A percentile compares a stretch with the other conserved stretches of the same genome.
Evolutionary conservation across 2,329 filamentous ascomycete species (phyloP).

Genomic region (Cordyceps farinosa): DNA sequence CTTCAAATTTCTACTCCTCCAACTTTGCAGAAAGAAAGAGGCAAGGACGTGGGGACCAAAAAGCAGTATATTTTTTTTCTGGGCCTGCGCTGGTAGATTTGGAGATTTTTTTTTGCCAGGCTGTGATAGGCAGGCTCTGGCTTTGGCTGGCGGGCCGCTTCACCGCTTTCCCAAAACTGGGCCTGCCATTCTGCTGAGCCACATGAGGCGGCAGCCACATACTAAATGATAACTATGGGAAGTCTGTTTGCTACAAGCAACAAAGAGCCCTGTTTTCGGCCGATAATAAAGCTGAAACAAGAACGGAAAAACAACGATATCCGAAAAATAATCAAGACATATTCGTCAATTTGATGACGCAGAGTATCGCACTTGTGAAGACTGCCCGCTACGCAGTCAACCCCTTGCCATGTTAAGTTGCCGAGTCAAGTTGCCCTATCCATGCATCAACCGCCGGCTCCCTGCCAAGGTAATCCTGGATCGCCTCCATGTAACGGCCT

Average conservation of each 20-base stretch:
- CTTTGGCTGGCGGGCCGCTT: constrained; percentile 13
- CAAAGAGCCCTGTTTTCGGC: no score
- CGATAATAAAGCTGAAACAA: no score
- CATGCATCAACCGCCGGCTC: neutral
- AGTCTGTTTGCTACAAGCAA: no score
- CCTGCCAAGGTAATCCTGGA: neutral
- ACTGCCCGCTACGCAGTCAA: no score
- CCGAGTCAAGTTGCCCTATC: neutral
- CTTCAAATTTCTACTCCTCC: neutral
- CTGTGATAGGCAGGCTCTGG: constrained; percentile 18
- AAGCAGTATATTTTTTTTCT: constrained; percentile 18
- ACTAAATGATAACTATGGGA: no score
- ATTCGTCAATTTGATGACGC: no score
- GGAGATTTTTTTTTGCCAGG: constrained; percentile 24
- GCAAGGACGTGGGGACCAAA: constrained; percentile 5
- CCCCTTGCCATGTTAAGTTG: no score
- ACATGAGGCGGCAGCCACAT: constrained; percentile 8
- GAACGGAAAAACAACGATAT: no score
- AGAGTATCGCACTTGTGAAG: no score
- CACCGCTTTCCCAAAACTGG: constrained; percentile 25
- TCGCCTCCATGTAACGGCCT: neutral
- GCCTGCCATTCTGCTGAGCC: neutral
- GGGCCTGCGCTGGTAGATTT: constrained; percentile 1
- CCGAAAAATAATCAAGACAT: no score
- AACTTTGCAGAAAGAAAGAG: neutral